A percentile compares a stretch with the other conserved stretches of the same genome.
Evolutionary conservation across 345 rosid genomes (phyloP).

Genomic region (Schrenkiella parvula): DNA sequence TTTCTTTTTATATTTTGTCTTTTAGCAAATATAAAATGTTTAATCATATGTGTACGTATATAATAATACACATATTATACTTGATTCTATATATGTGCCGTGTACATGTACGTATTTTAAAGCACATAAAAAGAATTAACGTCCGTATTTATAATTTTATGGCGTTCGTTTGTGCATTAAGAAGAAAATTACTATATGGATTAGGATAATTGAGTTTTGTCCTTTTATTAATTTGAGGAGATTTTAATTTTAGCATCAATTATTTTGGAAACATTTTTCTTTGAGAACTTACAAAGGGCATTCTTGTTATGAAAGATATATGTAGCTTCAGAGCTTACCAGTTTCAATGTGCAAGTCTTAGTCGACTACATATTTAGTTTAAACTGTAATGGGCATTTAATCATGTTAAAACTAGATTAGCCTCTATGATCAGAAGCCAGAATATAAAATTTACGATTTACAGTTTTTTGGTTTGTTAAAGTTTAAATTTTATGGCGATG

Average conservation of each 20-base stretch:
- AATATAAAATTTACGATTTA: background rate
- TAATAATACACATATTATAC: conserved; percentile 21
- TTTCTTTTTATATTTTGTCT: conserved; percentile 1
- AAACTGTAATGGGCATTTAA: background rate
- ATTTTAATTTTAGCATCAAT: background rate
- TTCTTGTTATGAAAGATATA: conserved; percentile 1
- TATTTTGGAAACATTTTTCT: background rate
- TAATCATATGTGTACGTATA: conserved; percentile 24
- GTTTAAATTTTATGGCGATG: too few species aligned
- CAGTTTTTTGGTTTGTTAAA: too few species aligned
- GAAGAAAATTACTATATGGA: conserved; percentile 13
- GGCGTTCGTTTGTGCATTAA: conserved; percentile 31
- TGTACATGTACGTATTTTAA: conserved; percentile 21
- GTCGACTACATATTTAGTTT: background rate
- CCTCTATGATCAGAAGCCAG: background rate
- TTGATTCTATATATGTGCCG: conserved; percentile 18
- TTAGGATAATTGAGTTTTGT: conserved; percentile 22
- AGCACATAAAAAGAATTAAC: conserved; percentile 25
- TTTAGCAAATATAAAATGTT: conserved; percentile 25
- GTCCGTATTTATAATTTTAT: conserved; percentile 4
- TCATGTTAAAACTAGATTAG: background rate
- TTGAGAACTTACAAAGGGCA: background rate
- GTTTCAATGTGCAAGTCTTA: background rate
- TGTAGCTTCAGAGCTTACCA: background rate
- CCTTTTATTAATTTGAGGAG: background rate